Base-by-base conservation (phyloP, 2,329 filamentous ascomycete species). In the Aureobasidium melanogenum region DNA sequence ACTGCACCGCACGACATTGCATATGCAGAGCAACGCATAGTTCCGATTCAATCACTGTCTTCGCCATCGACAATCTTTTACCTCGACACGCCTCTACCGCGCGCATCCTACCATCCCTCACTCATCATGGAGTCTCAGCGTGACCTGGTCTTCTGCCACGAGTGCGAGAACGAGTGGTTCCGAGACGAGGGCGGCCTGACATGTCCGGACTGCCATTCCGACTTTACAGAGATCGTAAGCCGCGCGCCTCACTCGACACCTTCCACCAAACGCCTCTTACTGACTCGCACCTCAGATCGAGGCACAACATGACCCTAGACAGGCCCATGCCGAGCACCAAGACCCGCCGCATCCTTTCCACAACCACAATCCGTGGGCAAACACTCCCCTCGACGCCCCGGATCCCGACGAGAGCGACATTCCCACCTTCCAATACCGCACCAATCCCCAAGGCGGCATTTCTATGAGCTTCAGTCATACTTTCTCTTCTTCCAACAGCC, bases 111-210 rank as follows among this genome's bases (percentile, higher is more conserved):
- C 12, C n/a, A n/a, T 15, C 12, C 7, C 1, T 15, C 52, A 19
- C 5, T 34, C 22, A 59, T 26, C 46, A 59, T 59, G 58, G 58
- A 50, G 32, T 64, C 63, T 39, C 64, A 68, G 56, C 80, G 84
- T 65, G 89, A 96, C 70, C 84, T 93, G 65, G 87, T 97, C 60
- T 95, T 83, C 73, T 99, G 94, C 74, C 91, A 97, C 74, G 77
- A 81, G 63, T 97, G 94, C 76, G 73, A 82, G 57, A 77, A 88
- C 65, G 88, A 96, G 72, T 97, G 91, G 91, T 89, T 88, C 69
- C 80, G 84, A 63, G 84, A 89, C 63, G 82, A 88, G 65, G 79
- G 82, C 66, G 86, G 82, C 28, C 75, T 96, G 64, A 77, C 76
- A 17, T 99, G 94, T 71, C 91, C 91, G 17, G 74, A 77, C n/a